Evolutionary conservation across 768 basidiomycete species (phyloP).

Genomic region (Boletus patriciae): DNA sequence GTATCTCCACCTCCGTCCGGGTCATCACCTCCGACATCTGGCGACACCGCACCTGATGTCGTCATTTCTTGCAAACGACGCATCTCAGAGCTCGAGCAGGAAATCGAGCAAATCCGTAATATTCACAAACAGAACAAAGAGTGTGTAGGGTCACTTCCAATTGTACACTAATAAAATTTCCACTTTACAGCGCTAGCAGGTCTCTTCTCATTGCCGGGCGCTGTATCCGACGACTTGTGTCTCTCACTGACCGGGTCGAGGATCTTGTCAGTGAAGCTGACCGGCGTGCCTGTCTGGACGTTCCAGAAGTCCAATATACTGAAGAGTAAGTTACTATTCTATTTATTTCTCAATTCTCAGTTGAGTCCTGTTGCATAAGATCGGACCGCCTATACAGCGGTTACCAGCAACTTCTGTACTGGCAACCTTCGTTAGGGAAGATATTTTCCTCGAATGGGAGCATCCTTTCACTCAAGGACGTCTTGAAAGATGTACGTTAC

Average conservation of each 20-base stretch:
- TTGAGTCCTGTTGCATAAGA: neutral
- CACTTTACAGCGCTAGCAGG: neutral
- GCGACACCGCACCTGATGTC: no score
- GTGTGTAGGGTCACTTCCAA: no score
- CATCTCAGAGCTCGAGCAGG: no score
- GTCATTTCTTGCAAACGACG: no score
- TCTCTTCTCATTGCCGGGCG: neutral
- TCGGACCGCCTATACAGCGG: neutral
- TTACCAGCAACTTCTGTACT: slow-evolving; percentile 2
- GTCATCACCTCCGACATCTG: no score
- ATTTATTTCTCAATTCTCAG: neutral
- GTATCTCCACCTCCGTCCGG: no score
- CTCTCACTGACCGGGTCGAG: slow-evolving; percentile 1
- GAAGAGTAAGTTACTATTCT: neutral
- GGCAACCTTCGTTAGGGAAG: neutral
- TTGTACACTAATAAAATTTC: no score
- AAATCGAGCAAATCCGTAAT: no score
- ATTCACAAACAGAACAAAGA: no score
- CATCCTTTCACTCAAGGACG: neutral
- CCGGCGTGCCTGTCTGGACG: neutral
- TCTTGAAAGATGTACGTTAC: neutral
- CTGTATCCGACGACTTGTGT: slow-evolving; percentile 1
- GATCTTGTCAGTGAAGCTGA: slow-evolving; percentile 14
- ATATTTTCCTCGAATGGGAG: neutral
- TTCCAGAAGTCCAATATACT: neutral